phyloP scores from a whole-genome alignment of 1,284 basidiomycete genomes.

The Pholiota adiposa region DNA sequence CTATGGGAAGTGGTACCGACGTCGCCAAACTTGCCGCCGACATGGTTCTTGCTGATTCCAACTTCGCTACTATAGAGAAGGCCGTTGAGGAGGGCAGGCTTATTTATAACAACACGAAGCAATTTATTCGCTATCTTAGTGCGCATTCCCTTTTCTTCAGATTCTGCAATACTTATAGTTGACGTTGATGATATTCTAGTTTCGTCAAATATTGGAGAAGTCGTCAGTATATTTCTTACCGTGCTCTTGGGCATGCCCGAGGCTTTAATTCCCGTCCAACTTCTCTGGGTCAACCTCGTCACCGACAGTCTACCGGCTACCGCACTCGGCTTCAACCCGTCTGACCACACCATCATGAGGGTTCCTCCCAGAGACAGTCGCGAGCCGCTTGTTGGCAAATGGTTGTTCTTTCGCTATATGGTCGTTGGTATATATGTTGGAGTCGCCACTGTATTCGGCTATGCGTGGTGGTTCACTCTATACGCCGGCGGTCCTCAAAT shows the following conservation, averaged over 20 bases:
- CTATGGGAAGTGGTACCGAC: conserved; percentile 99
- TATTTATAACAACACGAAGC: conserved; percentile 99
- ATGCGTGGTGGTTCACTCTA: conserved; percentile 98
- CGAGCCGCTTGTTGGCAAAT: conserved; percentile 90
- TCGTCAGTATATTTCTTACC: conserved; percentile 97
- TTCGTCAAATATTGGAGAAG: conserved; percentile 98
- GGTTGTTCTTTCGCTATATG: conserved; percentile 96
- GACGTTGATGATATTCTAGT: conserved; percentile 58
- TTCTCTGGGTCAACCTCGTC: conserved; percentile 96
- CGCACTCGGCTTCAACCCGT: conserved; percentile 98
- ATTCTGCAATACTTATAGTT: neutral
- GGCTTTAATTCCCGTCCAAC: conserved; percentile 95
- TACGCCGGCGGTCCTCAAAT: conserved; percentile 93
- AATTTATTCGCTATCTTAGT: conserved; percentile 94
- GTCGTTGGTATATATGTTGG: conserved; percentile 95
- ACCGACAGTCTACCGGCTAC: conserved; percentile 97
- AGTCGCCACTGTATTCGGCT: conserved; percentile 93
- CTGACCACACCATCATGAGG: conserved; percentile 96
- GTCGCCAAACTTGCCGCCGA: conserved; percentile 98
- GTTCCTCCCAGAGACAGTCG: conserved; percentile 86
- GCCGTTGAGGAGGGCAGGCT: conserved; percentile 97
- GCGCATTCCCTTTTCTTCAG: conserved; percentile 33
- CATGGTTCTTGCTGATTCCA: conserved; percentile 91
- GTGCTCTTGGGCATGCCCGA: conserved; percentile 98
- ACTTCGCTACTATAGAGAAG: conserved; percentile 91